phyloP scores from a whole-genome alignment of 2,329 filamentous ascomycete genomes.

The Colletotrichum coccodes region DNA sequence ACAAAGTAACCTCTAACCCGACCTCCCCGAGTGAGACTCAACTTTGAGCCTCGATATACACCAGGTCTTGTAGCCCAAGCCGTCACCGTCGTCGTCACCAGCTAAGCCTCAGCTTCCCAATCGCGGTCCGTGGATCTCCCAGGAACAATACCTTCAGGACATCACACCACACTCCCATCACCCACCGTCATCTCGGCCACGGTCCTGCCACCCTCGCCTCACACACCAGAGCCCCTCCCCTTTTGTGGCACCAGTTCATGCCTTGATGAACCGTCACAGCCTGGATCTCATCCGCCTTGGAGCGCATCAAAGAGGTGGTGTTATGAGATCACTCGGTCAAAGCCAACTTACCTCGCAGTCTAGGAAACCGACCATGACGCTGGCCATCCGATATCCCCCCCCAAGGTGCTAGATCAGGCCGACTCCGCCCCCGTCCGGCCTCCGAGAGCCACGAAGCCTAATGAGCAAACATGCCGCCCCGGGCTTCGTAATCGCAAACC shows the following conservation, averaged over 20 bases:
- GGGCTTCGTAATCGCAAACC: not conserved
- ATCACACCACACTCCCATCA: no score
- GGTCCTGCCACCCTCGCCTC: not conserved
- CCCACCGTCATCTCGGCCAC: not conserved
- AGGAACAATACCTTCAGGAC: no score
- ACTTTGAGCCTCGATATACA: not conserved
- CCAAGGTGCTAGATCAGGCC: not conserved
- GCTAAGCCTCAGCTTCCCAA: not conserved
- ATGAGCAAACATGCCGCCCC: not conserved
- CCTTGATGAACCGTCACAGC: no score
- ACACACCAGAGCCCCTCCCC: no score
- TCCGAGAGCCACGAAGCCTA: not conserved
- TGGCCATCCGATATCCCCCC: not conserved
- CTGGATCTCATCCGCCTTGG: no score
- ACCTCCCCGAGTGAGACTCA: not conserved
- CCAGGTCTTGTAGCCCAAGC: not conserved
- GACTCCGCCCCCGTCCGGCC: not conserved
- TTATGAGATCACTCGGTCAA: no score
- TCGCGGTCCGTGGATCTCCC: not conserved
- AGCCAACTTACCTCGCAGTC: no score
- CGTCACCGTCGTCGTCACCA: not conserved
- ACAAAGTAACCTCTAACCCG: no score
- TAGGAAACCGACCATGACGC: no score
- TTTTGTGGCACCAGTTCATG: no score
- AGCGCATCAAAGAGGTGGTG: no score